These are phyloP conservation scores for Pythium guiyangense DNA, from an alignment of 352 stramenopile genomes.

Conservation along the genomic window DNA sequence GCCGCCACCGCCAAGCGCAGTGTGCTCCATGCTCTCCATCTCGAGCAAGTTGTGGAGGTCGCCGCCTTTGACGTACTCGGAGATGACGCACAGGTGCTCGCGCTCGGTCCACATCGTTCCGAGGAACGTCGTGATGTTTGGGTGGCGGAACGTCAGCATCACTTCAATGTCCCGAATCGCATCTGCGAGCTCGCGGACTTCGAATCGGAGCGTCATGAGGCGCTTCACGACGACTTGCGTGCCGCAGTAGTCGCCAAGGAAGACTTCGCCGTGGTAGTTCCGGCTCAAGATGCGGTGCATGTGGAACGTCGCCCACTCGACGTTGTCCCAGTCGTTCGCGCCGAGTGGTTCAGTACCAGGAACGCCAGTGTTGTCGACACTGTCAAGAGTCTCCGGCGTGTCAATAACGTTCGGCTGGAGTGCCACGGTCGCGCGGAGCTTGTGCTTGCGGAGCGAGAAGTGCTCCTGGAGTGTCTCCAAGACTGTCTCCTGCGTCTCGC, in stretches of 20 bases:
- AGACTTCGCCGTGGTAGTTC: constrained; percentile 60
- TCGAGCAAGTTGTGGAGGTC: constrained; percentile 58
- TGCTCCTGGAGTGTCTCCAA: constrained; percentile 56
- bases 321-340: constrained; percentile 9
- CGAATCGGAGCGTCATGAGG: constrained; percentile 58
- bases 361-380: too few relatives aligned
- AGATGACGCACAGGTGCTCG: constrained; percentile 64
- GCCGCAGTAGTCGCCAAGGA: constrained; percentile 51
- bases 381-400: constrained; percentile 8
- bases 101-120: constrained; percentile 67
- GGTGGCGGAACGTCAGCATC: constrained; percentile 48
- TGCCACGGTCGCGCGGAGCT: constrained; percentile 8
- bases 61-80: constrained; percentile 56
- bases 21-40: constrained; percentile 31
- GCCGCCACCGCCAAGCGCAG: not conserved
- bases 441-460: constrained; percentile 50
- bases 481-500: constrained; percentile 53
- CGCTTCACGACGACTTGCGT: constrained; percentile 64
- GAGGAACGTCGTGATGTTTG: constrained; percentile 60
- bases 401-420: constrained; percentile 2
- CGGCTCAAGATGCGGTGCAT: constrained; percentile 25
- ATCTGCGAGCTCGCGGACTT: constrained; percentile 50
- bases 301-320: constrained; percentile 38
- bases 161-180: constrained; percentile 74
- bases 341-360: not conserved